These are phyloP conservation scores for Kazachstania psychrophila DNA, from an alignment of 805 yeast genomes.

Conservation along the genomic window DNA sequence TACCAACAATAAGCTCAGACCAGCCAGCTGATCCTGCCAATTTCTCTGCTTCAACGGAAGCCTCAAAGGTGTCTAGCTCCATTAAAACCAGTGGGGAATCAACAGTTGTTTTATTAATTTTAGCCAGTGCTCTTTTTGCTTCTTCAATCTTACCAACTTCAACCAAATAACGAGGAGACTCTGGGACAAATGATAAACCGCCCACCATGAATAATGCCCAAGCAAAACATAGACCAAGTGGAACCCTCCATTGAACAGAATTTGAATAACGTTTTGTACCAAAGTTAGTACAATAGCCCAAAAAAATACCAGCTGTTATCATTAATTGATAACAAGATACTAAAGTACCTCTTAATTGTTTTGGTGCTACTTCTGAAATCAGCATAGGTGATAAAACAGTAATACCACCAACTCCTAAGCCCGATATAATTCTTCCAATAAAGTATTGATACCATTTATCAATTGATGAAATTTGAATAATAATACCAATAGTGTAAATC, in stretches of 20 bases:
- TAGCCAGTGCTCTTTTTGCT: slow-evolving; percentile 51
- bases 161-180: slow-evolving; percentile 61
- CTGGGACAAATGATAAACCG: slow-evolving; percentile 38
- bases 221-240: slow-evolving; percentile 49
- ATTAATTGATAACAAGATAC: slow-evolving; percentile 66
- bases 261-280: slow-evolving; percentile 38
- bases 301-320: slow-evolving; percentile 67
- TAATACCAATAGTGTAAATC: slow-evolving; percentile 57
- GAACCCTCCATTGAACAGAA: slow-evolving; percentile 69
- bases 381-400: slow-evolving; percentile 70
- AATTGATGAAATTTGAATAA: slow-evolving; percentile 53
- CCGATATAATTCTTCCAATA: slow-evolving; percentile 62
- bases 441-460: slow-evolving; percentile 61
- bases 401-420: slow-evolving; percentile 69
- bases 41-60: slow-evolving; percentile 51
- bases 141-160: slow-evolving; percentile 50
- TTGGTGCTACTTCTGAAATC: slow-evolving; percentile 38
- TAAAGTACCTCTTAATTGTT: slow-evolving; percentile 56
- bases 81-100: slow-evolving; percentile 47
- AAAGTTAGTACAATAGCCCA: slow-evolving; percentile 67
- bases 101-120: slow-evolving; percentile 43
- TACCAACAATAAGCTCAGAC: slow-evolving; percentile 57
- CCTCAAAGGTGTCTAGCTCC: slow-evolving; percentile 51
- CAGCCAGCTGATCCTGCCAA: slow-evolving; percentile 59
- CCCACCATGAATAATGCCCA: slow-evolving; percentile 38